Base-by-base conservation (phyloP, 2,329 filamentous ascomycete genomes). In the Cercospora sp. region DNA sequence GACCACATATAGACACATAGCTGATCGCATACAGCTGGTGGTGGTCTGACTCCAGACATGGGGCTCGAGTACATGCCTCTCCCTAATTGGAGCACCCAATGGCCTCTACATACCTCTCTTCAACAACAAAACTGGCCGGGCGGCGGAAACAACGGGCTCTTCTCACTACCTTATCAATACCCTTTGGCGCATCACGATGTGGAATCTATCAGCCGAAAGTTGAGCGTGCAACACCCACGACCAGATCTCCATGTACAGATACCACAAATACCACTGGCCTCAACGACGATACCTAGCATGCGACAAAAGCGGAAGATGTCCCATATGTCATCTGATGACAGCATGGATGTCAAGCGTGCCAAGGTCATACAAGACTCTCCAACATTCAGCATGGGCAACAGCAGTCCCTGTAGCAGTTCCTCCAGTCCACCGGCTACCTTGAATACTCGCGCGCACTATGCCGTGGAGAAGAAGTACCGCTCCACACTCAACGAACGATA, bases 401-500 rank as follows among this genome's bases (percentile, higher is more conserved):
- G 42, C 42, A 65, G 64, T 42, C 64, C 64, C 23, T 45, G 36
- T 16, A 65, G 64, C 39, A 60, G 57, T 23, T 60, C 28, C 6
- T 36, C 64, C 13, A 65, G 64, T 28, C 58, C 57, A 33, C 26
- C 64, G 9, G 64, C 36, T 20, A 31, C 31, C 12, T 23, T 45
- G 12, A 65, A 58, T 31, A 61, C 64, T 18, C 8, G 81, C 78
- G 1, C 75, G 78, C 5, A 83, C 81, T 5, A 82, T 79, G 18
- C 79, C 77, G 2, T 72, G 9, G 78, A 81, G n/a, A 71, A 81
- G 59, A 59, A 65, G 8, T 71, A 71, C 28, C 67, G 69, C 33
- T 67, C 69, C 5, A 69, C 65, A 3, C 51, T 71, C 9, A 71
- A 71, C 33, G 67, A 71, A 30, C 69, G 69, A 28, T 71, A 69